Base-by-base conservation (phyloP, 2,329 filamentous ascomycete species). In the Hypoxylon sp. region DNA sequence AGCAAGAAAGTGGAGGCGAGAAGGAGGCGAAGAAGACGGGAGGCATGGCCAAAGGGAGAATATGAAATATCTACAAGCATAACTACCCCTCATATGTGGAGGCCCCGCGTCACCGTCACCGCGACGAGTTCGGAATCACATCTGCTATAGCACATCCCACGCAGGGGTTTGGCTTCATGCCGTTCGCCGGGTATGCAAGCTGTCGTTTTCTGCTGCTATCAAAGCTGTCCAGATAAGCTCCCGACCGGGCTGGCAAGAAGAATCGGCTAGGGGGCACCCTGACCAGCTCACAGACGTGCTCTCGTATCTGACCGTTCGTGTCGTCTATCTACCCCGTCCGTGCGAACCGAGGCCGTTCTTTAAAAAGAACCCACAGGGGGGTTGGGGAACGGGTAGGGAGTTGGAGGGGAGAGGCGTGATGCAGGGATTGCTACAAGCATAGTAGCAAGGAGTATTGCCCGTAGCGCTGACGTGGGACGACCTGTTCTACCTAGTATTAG, bases 261-360 rank as follows among this genome's bases (percentile, higher is more conserved):
- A 17, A 52, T 52, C 41, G 42, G 48, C 47, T n/a, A n/a, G n/a
- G n/a, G n/a, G n/a, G n/a, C n/a, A n/a, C n/a, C n/a, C n/a, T 15
- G 54, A 57, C 48, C 54, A 37, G 45, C 48, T 48, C 54, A 57
- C 43, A 37, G 48, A 49, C 26, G 8, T 24, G 8, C 20, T 35
- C 24, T 23, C 29, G 27, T 10, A 33, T 29, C n/a, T n/a, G n/a
- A n/a, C n/a, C n/a, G n/a, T n/a, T n/a, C n/a, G n/a, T n/a, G n/a
- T n/a, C n/a, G n/a, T n/a, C n/a, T n/a, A n/a, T n/a, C n/a, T n/a
- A 27, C 35, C 27, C 26, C 23, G 48, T 51, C 53, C 15, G 48
- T 56, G 48, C 42, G 41, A 13, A 27, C 2, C 6, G 10, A n/a
- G n/a, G n/a, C n/a, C n/a, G 11, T 35, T 20, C 47, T 38, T 31